Evolutionary conservation across 1,284 basidiomycete genomes (phyloP), one percentile per base, ranked within the genome.

Genomic region (Ceratobasidium theobromae): DNA sequence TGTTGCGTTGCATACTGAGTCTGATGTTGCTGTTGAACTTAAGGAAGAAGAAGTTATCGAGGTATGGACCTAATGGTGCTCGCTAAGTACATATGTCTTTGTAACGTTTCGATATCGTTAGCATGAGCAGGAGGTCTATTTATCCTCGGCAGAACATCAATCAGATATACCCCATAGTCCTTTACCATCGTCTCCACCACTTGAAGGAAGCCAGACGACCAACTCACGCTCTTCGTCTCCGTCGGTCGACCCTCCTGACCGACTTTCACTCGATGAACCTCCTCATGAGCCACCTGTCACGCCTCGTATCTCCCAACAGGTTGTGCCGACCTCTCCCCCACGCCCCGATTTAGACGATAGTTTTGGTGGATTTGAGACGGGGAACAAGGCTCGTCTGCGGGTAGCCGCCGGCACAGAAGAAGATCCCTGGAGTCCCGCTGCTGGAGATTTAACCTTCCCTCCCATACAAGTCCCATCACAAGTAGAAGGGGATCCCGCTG

Each of bases 311-410:
- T 12, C 27, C 32, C 48, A 64, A 21, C 18, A n/a, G 6, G 48
- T 21, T 25, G 46, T 48, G 1, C 48, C 46, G 9, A 12, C 32
- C 21, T 38, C 58, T 11, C 38, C 58, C 11, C 58, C 58, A 11
- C 43, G 18, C 6, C 43, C 43, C 9, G 58, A 32, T 21, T 21
- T 64, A 27, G 58, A 64, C 33, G 58, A 64, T 23, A 38, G 35
- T 23, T 64, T 64, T 52, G 58, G 58, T 18, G 58, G 46, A 49
- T 64, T 64, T 41, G 48, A 40, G 28, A 52, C 32, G n/a, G 58
- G 46, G 21, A 28, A 52, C 16, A 23, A 41, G 12, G 16, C 38
- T 30, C 46, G 35, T 4, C 48, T 64, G 16, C 25, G 48, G 9
- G 35, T 52, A 9, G 35, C 48, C n/a, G 30, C 27, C 11, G 40